Evolutionary conservation across 768 basidiomycete genomes (phyloP), one percentile per base, ranked within the genome.

Genomic region (Tephrocybe sp.): DNA sequence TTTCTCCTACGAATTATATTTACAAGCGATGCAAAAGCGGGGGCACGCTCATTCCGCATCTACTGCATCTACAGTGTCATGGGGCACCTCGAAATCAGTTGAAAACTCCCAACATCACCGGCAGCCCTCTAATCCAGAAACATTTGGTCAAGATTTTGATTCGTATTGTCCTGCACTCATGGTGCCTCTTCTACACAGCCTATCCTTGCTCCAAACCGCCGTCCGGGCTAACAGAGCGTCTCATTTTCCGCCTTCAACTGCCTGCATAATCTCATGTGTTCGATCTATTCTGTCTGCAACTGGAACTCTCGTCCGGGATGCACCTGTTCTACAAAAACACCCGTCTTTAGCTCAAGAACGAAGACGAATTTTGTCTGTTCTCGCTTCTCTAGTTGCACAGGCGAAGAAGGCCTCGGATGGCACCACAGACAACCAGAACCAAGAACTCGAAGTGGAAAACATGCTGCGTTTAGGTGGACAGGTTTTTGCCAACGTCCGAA

Each of bases 221-320:
- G 92, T 93, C 16, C 77, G 83, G 35, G 75, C 82, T n/a, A 84
- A 84, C 58, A 83, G 90, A 38, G 69, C 82, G 22, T 70, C 84
- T 2, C 96, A 98, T 68, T 95, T 92, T 60, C 92, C 94, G 61
- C 94, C 96, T 5, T 88, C 93, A 2, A 92, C 95, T 0, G 95
- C 94, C 12, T 94, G 86, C 67, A 88, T 98, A 52, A 94, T 99
- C 57, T 93, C 92, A 11, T 92, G 90, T 46, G 92, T 98, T 39
- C 87, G 95, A 26, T 82, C 86, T 24, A 87, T 96, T 15, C 78
- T 99, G 36, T 82, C 85, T 24, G 80, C 87, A 9, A 85, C 92
- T 13, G 89, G 89, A 50, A 95, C 92, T 47, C 76, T 97, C 19
- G 82, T 85, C 32, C 86, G 91, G 37, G 92, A 96, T 55, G 87